phyloP scores from a whole-genome alignment of 2,329 filamentous ascomycete genomes.

The Pyrenochaeta sp. region DNA sequence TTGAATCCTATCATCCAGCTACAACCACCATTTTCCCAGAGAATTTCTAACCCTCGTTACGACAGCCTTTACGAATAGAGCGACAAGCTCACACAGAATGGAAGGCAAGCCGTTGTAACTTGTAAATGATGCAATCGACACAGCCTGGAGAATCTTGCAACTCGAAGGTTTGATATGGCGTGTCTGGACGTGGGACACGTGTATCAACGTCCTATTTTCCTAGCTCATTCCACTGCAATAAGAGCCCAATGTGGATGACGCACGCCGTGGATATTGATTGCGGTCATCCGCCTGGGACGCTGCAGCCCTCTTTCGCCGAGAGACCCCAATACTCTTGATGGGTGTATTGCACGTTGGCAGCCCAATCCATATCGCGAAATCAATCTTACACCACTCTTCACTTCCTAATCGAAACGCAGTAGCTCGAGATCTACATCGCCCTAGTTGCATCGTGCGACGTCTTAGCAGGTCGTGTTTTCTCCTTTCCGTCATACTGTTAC shows the following conservation, averaged over 20 bases:
- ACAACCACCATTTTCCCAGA: too few relatives aligned
- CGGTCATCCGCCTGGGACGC: too few relatives aligned
- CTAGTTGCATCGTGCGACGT: neutral
- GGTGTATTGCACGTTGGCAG: too few relatives aligned
- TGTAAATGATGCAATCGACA: neutral
- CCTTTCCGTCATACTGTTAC: slow-evolving; percentile 23
- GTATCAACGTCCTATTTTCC: neutral
- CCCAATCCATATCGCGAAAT: too few relatives aligned
- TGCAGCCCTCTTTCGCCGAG: too few relatives aligned
- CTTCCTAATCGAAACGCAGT: neutral
- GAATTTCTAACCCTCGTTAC: too few relatives aligned
- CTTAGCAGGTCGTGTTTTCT: neutral
- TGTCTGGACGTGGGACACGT: too few relatives aligned
- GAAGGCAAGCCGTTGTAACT: neutral
- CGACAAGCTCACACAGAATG: too few relatives aligned
- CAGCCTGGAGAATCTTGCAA: neutral
- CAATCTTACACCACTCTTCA: neutral
- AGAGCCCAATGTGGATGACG: neutral
- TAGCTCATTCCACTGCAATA: neutral
- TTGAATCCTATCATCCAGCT: too few relatives aligned
- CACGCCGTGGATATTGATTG: neutral
- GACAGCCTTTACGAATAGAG: too few relatives aligned
- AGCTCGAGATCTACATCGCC: neutral
- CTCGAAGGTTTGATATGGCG: too few relatives aligned
- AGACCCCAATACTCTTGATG: too few relatives aligned